A percentile compares a stretch with the other conserved stretches of the same genome.
Conservation (phyloP, 495 filamentous ascomycete genomes). For the Parmelia sp. region DNA sequence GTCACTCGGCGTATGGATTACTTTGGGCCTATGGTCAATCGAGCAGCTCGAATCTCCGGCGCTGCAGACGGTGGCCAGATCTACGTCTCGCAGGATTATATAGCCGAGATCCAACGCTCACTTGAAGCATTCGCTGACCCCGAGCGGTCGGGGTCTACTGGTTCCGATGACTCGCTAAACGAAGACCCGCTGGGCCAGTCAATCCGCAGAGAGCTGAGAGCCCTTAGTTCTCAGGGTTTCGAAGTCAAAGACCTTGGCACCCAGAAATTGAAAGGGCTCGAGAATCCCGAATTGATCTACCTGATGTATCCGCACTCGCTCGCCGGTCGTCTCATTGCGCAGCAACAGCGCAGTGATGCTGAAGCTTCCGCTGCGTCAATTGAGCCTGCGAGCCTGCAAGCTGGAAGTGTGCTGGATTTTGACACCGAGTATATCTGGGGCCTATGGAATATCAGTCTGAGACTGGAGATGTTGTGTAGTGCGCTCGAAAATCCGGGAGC, state of each 20-base stretch:
- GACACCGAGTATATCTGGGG: slow-evolving; percentile 80
- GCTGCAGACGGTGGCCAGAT: slow-evolving; percentile 98
- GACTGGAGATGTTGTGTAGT: slow-evolving; percentile 88
- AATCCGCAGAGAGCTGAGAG: slow-evolving; percentile 81
- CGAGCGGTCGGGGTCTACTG: slow-evolving; percentile 60
- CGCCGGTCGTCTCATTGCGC: slow-evolving; percentile 65
- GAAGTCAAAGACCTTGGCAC: slow-evolving; percentile 95
- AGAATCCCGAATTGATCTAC: slow-evolving; percentile 94
- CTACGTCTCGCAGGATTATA: slow-evolving; percentile 92
- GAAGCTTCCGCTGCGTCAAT: slow-evolving; percentile 34
- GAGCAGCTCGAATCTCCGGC: slow-evolving; percentile 83
- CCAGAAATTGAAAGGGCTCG: slow-evolving; percentile 87
- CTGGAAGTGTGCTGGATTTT: slow-evolving; percentile 54
- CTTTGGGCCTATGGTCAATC: slow-evolving; percentile 98
- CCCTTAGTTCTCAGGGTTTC: slow-evolving; percentile 86
- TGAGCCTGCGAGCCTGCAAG: slow-evolving; percentile 39
- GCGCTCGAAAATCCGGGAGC: slow-evolving; percentile 62
- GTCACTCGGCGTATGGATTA: slow-evolving; percentile 99
- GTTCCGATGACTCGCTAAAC: slow-evolving; percentile 61
- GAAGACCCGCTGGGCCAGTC: slow-evolving; percentile 63
- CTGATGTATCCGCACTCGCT: slow-evolving; percentile 86
- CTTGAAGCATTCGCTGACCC: slow-evolving; percentile 76
- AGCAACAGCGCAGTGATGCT: slow-evolving; percentile 47
- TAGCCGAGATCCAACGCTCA: slow-evolving; percentile 87
- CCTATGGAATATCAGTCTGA: slow-evolving; percentile 80